These are phyloP conservation scores for Acmispon strigosus DNA, from an alignment of 306 rosid species.

Conservation along the genomic window DNA sequence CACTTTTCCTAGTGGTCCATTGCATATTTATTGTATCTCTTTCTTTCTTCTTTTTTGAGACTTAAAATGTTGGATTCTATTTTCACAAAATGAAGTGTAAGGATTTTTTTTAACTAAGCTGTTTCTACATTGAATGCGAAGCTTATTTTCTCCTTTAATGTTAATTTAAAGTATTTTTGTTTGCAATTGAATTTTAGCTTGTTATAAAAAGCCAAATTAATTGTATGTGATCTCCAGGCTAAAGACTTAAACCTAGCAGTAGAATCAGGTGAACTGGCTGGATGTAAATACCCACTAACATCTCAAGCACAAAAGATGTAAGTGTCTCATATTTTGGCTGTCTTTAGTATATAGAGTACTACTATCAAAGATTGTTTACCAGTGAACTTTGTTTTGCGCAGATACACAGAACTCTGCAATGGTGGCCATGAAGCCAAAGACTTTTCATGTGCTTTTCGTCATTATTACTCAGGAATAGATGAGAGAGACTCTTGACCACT, in stretches of 20 bases:
- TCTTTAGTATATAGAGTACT: neutral
- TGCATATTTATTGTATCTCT: neutral
- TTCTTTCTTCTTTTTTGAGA: neutral
- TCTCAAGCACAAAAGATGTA: constrained; percentile 72
- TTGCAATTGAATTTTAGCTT: neutral
- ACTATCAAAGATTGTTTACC: neutral
- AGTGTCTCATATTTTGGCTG: constrained; percentile 1
- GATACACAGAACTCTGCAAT: constrained; percentile 60
- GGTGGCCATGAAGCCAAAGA: constrained; percentile 59
- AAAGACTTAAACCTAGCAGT: constrained; percentile 79
- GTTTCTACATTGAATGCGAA: neutral
- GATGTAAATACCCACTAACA: constrained; percentile 55
- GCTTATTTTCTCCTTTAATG: neutral
- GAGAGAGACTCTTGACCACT: constrained; percentile 32
- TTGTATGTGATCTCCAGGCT: constrained; percentile 38
- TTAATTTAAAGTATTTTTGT: neutral
- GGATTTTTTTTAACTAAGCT: neutral
- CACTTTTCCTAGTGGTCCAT: neutral
- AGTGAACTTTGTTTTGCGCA: constrained; percentile 13
- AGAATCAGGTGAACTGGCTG: constrained; percentile 67
- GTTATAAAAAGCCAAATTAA: too few relatives aligned
- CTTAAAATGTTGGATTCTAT: neutral
- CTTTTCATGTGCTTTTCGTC: constrained; percentile 81
- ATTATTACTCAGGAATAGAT: constrained; percentile 56
- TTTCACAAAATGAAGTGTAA: neutral